Evolutionary conservation across 2,329 filamentous ascomycete species (phyloP), one percentile per base, ranked within the genome.

Genomic region (Coniochaeta pulveracea): DNA sequence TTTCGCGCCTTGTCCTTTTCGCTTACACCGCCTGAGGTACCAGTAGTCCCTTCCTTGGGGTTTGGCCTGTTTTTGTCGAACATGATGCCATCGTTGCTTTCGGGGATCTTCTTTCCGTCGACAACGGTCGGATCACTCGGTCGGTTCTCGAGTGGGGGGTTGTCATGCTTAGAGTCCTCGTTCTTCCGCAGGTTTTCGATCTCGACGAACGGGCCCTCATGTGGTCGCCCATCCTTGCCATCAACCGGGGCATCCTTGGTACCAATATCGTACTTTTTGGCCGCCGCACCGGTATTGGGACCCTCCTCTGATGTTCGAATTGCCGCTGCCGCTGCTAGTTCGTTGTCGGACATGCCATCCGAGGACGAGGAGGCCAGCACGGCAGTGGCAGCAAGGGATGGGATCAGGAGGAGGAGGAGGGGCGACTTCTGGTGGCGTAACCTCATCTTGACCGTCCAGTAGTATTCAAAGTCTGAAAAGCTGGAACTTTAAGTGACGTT

Each of bases 221-320:
- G 89, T 29, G 91, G 91, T 60, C 88, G 91, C 30, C 91, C 91
- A 60, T 96, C 91, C 47, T 82, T 80, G 28, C 88, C 88, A 53
- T 96, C 91, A 14, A 95, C 80, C 0, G 89, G 89, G 36, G 83
- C 85, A 61, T 91, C 80, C 54, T 86, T 86, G 37, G 62, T 67
- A 19, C 64, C 63, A 8, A 60, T 37, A 19, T 52, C 49, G 33
- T 51, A 49, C 34, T 58, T 58, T 40, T 58, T 60, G 17, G 47
- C 42, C 26, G 41, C 8, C 6, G 28, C 19, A 8, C 18, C 28
- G 18, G 28, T 9, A 21, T 31, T 31, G 28, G 18, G 19, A 30
- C 30, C 6, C 35, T 31, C 12, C 31, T 34, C n/a, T n/a, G n/a
- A n/a, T n/a, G 41, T 32, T 14, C 51, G 49, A 31, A 47, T 47